A percentile compares a stretch with the other conserved stretches of the same genome.
These are phyloP conservation scores for Iodosphaeria phyllophila DNA, from an alignment of 2,329 filamentous ascomycete species.

Conservation along the genomic window DNA sequence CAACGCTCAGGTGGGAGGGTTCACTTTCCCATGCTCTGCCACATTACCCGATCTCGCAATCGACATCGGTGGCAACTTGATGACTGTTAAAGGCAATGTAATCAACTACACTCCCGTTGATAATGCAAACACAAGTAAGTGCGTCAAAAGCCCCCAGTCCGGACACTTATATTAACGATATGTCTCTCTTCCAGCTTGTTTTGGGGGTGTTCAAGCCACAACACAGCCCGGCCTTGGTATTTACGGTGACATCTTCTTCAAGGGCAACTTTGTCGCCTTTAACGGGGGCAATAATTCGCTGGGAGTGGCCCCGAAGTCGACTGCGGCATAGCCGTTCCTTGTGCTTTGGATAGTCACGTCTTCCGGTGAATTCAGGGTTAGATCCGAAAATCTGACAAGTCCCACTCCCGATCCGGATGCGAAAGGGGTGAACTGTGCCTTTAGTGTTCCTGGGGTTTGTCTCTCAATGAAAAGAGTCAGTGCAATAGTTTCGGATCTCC, in stretches of 20 bases:
- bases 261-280: constrained; percentile 39
- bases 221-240: constrained; percentile 38
- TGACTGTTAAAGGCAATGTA: constrained; percentile 31
- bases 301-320: constrained; percentile 28
- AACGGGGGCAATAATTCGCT: constrained; percentile 34
- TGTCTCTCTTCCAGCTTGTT: constrained; percentile 29
- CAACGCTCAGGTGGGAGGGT: constrained; percentile 20
- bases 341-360: too few relatives aligned
- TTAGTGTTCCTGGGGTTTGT: too few relatives aligned
- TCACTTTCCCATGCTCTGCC: constrained; percentile 26
- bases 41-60: constrained; percentile 29
- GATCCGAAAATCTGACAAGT: too few relatives aligned
- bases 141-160: background rate
- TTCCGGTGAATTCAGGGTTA: too few relatives aligned
- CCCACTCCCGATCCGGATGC: too few relatives aligned
- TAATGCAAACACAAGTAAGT: constrained; percentile 31
- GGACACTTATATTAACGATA: constrained; percentile 1
- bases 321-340: too few relatives aligned
- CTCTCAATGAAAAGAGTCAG: too few relatives aligned
- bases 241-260: constrained; percentile 43
- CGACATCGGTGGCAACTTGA: constrained; percentile 36
- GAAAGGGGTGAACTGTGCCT: too few relatives aligned
- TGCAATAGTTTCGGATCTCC: too few relatives aligned
- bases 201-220: constrained; percentile 47
- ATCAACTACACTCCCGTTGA: constrained; percentile 33